Base-by-base conservation (phyloP, 1,139 yeast genomes). In the Magnusiomyces suaveolens region DNA sequence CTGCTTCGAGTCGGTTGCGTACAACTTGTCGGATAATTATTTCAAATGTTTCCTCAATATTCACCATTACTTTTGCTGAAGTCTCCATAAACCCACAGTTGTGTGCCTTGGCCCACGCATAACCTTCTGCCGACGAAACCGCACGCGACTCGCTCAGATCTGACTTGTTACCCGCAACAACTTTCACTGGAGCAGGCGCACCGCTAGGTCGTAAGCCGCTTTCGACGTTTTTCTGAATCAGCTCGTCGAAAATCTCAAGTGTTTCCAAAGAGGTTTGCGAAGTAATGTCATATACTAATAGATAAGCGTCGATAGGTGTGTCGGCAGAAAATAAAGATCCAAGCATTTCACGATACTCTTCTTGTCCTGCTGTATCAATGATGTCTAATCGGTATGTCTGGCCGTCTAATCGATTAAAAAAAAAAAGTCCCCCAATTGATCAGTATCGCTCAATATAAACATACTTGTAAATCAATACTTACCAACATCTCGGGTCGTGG, bases 221-320 rank as follows among this genome's bases (percentile, higher is more conserved):
- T 48, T 68, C 96, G 68, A 86, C 84, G 57, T 87, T 95, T 65
- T 95, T 76, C 61, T 82, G 78, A 58, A 89, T 87, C 69, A 88
- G 92, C 64, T 87, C 95, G 69, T 87, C 83, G 64, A 88, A 89
- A 48, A 83, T 80, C 64, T 83, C 79, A 63, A 89, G 75, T 69
- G 88, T 95, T 64, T 87, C 89, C 64, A 87, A 78, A 4, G 95
- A 85, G 63, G 82, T 82, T 59, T 82, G 76, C 58, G 89, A 86
- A 54, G 92, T 87, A 60, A 89, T 90, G 41, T 94, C 87, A 68
- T 89, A 89, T 20, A 88, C 96, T 59, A 89, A 73, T 54, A 89
- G 72, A 65, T 87, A 89, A 20, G 96, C 97, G 68, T 88, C 95
- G 51, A 96, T 96, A 12, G 92, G 83, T 62, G 94, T 79, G 82